A percentile compares a stretch with the other conserved stretches of the same genome.
These are phyloP conservation scores for Forsythia suspensa DNA, from an alignment of 257 asterid genomes.

Conservation along the genomic window DNA sequence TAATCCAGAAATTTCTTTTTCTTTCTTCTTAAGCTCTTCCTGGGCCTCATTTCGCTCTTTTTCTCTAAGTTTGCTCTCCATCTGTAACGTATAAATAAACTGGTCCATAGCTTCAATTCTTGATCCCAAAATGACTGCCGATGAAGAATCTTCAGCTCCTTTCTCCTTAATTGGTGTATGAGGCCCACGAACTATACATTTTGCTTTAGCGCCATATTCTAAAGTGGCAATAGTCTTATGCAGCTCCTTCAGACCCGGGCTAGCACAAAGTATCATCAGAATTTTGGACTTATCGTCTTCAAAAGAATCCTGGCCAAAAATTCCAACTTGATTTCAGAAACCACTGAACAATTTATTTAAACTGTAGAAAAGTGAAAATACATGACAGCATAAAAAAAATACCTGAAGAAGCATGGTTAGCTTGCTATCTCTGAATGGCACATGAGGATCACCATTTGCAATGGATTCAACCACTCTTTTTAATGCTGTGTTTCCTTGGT, in stretches of 20 bases:
- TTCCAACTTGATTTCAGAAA: slow-evolving; percentile 9
- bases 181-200: slow-evolving; percentile 87
- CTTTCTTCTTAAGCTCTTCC: slow-evolving; percentile 59
- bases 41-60: slow-evolving; percentile 66
- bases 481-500: slow-evolving; percentile 88
- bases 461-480: slow-evolving; percentile 96
- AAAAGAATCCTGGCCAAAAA: slow-evolving; percentile 71
- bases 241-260: slow-evolving; percentile 91
- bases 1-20: slow-evolving; percentile 60
- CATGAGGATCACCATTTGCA: slow-evolving; percentile 96
- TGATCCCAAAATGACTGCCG: slow-evolving; percentile 67
- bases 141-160: slow-evolving; percentile 71
- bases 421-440: slow-evolving; percentile 98
- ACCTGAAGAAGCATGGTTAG: slow-evolving; percentile 99
- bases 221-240: slow-evolving; percentile 90
- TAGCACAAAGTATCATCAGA: slow-evolving; percentile 88
- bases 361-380: slow-evolving; percentile 8
- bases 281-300: slow-evolving; percentile 95
- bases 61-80: slow-evolving; percentile 67
- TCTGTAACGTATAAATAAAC: slow-evolving; percentile 73
- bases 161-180: slow-evolving; percentile 74
- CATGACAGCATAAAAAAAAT: neutral
- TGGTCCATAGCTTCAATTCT: slow-evolving; percentile 82
- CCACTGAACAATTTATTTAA: neutral
- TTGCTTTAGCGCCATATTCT: slow-evolving; percentile 96